A percentile compares a stretch with the other conserved stretches of the same genome.
Conservation (phyloP, 1,284 basidiomycete genomes). For the Microbotryum saponariae region DNA sequence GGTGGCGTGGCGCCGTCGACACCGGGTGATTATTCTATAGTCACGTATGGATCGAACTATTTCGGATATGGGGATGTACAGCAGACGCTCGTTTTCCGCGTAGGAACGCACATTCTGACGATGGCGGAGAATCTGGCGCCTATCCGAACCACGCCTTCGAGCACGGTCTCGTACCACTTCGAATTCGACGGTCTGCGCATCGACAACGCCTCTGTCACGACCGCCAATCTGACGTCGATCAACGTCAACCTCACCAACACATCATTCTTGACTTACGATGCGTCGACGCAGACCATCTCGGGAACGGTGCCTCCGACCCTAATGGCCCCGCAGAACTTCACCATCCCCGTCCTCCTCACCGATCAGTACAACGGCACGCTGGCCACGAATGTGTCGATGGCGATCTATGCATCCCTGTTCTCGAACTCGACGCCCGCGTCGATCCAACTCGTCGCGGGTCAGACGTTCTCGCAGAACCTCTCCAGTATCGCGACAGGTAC, state of each 20-base stretch:
- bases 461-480: constrained; percentile 28
- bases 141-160: constrained; percentile 53
- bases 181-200: constrained; percentile 50
- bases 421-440: constrained; percentile 49
- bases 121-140: constrained; percentile 54
- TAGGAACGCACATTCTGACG: constrained; percentile 49
- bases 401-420: constrained; percentile 62
- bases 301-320: constrained; percentile 53
- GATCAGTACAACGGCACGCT: constrained; percentile 56
- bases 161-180: constrained; percentile 38
- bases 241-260: constrained; percentile 40
- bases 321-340: constrained; percentile 38
- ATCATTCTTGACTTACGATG: constrained; percentile 60
- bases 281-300: constrained; percentile 50
- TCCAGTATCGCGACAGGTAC: constrained; percentile 20
- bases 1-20: constrained; percentile 61
- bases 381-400: constrained; percentile 54
- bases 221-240: constrained; percentile 35
- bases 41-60: constrained; percentile 29
- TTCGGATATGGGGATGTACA: constrained; percentile 33
- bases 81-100: constrained; percentile 39
- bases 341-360: constrained; percentile 56
- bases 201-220: constrained; percentile 49
- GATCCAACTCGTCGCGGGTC: constrained; percentile 49
- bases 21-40: constrained; percentile 25